phyloP scores from a whole-genome alignment of 331 rosid genomes.

The Rosa hybrid region DNA sequence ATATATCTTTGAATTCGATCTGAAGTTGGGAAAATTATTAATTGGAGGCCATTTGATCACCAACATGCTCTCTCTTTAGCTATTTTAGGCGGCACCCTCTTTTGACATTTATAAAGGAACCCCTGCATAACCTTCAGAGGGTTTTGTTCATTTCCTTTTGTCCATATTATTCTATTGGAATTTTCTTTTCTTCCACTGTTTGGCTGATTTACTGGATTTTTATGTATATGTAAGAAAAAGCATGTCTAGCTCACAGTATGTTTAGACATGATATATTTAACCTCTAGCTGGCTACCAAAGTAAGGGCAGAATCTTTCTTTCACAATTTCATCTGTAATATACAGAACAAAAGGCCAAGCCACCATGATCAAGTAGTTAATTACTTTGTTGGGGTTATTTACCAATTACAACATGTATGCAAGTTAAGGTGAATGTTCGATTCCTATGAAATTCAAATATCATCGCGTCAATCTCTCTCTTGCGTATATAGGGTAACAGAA shows the following conservation, averaged over 20 bases:
- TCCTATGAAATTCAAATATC: not conserved
- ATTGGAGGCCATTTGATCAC: not conserved
- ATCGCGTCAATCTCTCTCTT: not conserved
- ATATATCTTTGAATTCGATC: not conserved
- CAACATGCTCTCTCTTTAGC: not conserved
- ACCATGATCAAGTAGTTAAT: not conserved
- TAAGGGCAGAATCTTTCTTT: conserved; percentile 33
- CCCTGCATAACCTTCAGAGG: conserved; percentile 18
- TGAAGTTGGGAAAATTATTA: too few species aligned
- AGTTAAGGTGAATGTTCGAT: not conserved
- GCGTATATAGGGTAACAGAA: not conserved
- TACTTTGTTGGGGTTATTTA: not conserved
- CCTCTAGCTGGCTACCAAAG: conserved; percentile 36
- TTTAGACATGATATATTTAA: conserved; percentile 28
- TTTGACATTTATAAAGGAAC: conserved; percentile 18
- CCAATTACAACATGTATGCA: not conserved
- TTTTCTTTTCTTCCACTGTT: conserved; percentile 4
- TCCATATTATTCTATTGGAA: conserved; percentile 10
- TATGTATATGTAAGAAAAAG: not conserved
- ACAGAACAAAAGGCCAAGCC: conserved; percentile 24
- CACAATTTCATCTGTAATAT: conserved; percentile 7
- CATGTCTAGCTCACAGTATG: conserved; percentile 20
- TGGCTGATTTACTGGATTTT: not conserved
- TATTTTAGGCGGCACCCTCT: not conserved
- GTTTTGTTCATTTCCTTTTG: conserved; percentile 11